phyloP scores from a whole-genome alignment of 2,329 filamentous ascomycete species.

The Elsinoe arachidis region DNA sequence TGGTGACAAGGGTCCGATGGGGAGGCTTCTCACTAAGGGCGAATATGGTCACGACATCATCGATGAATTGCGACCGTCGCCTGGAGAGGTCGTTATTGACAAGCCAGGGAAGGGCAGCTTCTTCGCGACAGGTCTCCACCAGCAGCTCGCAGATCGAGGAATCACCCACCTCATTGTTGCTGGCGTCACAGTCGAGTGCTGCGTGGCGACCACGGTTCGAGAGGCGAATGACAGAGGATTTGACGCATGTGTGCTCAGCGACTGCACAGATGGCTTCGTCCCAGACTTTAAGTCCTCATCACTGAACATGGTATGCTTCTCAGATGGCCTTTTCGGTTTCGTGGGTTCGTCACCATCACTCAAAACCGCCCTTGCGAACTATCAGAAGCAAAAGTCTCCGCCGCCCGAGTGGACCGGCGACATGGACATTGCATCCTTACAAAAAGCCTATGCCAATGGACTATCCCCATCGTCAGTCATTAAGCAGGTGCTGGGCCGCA shows the following conservation, averaged over 20 bases:
- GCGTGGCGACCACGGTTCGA: conserved; percentile 47
- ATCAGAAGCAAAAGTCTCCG: conserved; percentile 15
- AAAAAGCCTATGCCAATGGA: conserved; percentile 36
- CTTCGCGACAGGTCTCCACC: conserved; percentile 48
- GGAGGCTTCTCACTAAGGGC: conserved; percentile 44
- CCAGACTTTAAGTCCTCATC: conserved; percentile 38
- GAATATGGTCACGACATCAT: conserved; percentile 49
- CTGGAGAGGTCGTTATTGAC: conserved; percentile 48
- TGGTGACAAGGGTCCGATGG: conserved; percentile 46
- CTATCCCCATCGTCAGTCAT: conserved; percentile 27
- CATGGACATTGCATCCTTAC: conserved; percentile 37
- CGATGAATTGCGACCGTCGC: conserved; percentile 43
- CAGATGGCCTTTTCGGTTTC: conserved; percentile 46
- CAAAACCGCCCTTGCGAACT: conserved; percentile 31
- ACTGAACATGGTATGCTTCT: conserved; percentile 43
- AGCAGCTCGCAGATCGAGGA: conserved; percentile 44
- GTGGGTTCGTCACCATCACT: conserved; percentile 29
- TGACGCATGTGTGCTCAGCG: conserved; percentile 46
- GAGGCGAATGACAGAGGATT: conserved; percentile 55
- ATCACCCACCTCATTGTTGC: conserved; percentile 51
- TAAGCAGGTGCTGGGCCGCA: conserved; percentile 38
- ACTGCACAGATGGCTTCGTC: conserved; percentile 44
- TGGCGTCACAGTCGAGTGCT: conserved; percentile 53
- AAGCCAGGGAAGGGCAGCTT: conserved; percentile 53
- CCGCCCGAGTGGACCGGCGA: conserved; percentile 34